These are phyloP conservation scores for Tolypocladium endophyticum DNA, from an alignment of 2,329 filamentous ascomycete genomes.

Conservation along the genomic window DNA sequence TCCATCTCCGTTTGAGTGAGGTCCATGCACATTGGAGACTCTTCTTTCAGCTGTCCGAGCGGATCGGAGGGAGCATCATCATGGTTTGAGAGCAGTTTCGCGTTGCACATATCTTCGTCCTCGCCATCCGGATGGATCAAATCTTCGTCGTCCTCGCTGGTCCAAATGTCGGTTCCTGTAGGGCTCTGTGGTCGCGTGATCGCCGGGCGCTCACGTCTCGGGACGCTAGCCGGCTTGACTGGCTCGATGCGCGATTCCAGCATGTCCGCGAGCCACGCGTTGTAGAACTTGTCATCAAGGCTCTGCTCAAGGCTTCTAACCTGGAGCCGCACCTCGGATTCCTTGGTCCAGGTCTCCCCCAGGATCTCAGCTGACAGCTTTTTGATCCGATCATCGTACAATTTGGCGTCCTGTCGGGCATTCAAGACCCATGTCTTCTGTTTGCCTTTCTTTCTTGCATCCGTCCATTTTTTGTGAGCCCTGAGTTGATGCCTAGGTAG, in stretches of 20 bases:
- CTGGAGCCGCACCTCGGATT: conserved; percentile 40
- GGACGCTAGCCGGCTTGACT: conserved; percentile 18
- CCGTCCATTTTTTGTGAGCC: conserved; percentile 52
- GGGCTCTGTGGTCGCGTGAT: conserved; percentile 1
- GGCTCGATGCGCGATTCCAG: conserved; percentile 31
- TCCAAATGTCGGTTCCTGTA: conserved; percentile 38
- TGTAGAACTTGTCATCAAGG: conserved; percentile 48
- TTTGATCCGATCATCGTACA: conserved; percentile 40
- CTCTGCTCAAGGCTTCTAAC: conserved; percentile 53
- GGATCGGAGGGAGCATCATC: neutral
- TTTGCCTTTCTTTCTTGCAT: conserved; percentile 34
- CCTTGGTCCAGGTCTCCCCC: conserved; percentile 39
- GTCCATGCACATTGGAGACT: conserved; percentile 15
- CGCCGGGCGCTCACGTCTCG: conserved; percentile 7
- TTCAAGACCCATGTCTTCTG: conserved; percentile 27
- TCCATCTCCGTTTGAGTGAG: conserved; percentile 15
- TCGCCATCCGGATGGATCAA: conserved; percentile 35
- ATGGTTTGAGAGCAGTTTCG: conserved; percentile 4
- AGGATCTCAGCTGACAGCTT: conserved; percentile 44
- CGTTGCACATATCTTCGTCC: conserved; percentile 1
- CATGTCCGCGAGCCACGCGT: conserved; percentile 37
- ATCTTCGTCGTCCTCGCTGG: conserved; percentile 35
- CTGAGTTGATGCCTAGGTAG: conserved; percentile 42
- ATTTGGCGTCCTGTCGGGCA: conserved; percentile 29
- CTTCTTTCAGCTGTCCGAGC: conserved; percentile 8